These are phyloP conservation scores for Rhodamnia argentea DNA, from an alignment of 345 rosid genomes.

Conservation along the genomic window DNA sequence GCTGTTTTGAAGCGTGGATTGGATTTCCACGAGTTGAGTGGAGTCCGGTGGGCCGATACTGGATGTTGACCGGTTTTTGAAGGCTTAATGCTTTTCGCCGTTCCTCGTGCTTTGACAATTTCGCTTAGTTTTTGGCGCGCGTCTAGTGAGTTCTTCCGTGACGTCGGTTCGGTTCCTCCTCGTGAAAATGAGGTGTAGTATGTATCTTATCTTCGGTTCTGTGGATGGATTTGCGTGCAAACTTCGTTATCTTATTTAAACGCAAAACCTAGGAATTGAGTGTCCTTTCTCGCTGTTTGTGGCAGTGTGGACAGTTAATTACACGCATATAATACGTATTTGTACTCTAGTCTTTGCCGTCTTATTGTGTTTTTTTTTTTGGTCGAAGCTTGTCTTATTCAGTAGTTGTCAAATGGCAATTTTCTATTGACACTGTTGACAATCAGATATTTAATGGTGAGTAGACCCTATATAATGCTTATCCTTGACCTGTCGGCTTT, in stretches of 20 bases:
- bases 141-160: background rate
- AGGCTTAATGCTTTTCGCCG: background rate
- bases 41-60: background rate
- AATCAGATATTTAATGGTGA: background rate
- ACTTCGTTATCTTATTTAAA: background rate
- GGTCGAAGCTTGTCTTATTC: background rate
- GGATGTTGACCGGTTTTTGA: background rate
- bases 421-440: background rate
- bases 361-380: background rate
- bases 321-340: background rate
- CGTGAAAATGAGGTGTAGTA: background rate
- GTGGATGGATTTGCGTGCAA: too few relatives aligned
- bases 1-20: background rate
- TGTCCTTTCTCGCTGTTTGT: background rate
- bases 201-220: background rate
- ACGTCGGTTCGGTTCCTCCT: background rate
- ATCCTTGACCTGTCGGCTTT: background rate
- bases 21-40: background rate
- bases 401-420: background rate
- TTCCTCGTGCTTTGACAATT: background rate
- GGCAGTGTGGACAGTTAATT: background rate
- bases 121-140: background rate
- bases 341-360: background rate
- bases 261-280: background rate
- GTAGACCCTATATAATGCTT: background rate